Conservation (phyloP, 176 grass and related monocot genomes). For the Ensete ventricosum region DNA sequence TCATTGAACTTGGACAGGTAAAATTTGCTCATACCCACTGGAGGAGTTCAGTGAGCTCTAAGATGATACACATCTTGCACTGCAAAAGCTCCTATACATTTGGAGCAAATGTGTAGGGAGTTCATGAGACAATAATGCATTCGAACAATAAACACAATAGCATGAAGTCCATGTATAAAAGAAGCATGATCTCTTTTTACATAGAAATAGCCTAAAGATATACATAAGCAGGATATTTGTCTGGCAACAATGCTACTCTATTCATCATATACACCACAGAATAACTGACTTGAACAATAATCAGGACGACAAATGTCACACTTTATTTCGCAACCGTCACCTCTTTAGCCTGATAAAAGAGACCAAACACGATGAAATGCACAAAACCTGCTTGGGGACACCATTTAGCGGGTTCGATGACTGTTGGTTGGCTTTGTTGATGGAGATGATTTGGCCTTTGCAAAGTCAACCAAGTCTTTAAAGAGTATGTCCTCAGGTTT, state of each 20-base stretch:
- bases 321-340: not conserved
- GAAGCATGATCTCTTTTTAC: not conserved
- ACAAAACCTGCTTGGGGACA: not conserved
- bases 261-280: not conserved
- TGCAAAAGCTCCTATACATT: not conserved
- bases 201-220: not conserved
- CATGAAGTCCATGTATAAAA: not conserved
- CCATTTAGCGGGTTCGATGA: conserved; percentile 66
- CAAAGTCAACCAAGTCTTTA: conserved; percentile 88
- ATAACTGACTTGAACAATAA: not conserved
- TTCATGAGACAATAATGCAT: too few species aligned
- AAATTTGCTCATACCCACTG: too few species aligned
- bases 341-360: not conserved
- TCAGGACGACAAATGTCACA: not conserved
- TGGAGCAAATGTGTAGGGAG: not conserved
- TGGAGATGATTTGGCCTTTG: conserved; percentile 58
- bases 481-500: conserved; percentile 86
- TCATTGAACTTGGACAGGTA: too few species aligned
- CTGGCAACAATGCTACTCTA: not conserved
- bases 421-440: conserved; percentile 55
- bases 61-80: not conserved
- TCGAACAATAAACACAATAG: not conserved
- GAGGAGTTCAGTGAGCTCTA: too few species aligned
- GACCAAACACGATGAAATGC: not conserved
- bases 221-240: not conserved